Base-by-base conservation (phyloP, 2,329 filamentous ascomycete species). In the Chaetoscypha palmicola region DNA sequence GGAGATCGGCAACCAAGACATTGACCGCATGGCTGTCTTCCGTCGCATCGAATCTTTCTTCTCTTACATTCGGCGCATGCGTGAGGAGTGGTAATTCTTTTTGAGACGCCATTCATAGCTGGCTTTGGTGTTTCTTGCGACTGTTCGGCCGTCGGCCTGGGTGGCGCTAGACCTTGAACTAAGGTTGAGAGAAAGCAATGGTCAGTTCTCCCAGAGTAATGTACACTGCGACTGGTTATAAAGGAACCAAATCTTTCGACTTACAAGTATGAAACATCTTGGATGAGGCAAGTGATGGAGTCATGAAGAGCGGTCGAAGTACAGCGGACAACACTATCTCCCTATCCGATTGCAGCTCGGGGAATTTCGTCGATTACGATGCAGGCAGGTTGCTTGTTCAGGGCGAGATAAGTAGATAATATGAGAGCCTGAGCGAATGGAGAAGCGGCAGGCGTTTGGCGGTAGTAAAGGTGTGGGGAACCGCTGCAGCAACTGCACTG, bases 11-110 rank as follows among this genome's bases (percentile, higher is more conserved):
- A 90, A 63, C 85, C 89, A 46, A 86, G 75, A 61, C 86, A 92
- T 61, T 89, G 86, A 28, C 85, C 83, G 60, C 86, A 92, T 9
- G 86, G 86, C 58, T 87, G 82, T 53, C 82, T 77, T 43, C 86
- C 86, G 66, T 90, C 85, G 60, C 86, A 92, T 51, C 86, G 81
- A 23, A 91, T 91, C 65, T 91, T 92, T 49, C 86, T 76, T 54
- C 86, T 74, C 59, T 88, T 81, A 66, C 86, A 88, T 56, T 86
- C 83, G 37, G 83, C 80, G 62, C 83, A 88, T 28, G 83, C 83
- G 58, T 83, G 73, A 20, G 72, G 70, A 46, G 72, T 76, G 26
- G 73, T 76, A 55, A 74, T 73, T 52, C 73, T 68, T 62, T 74
- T 73, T 37, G 66, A 62, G 7, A 63, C 59, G 26, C 63, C 64